Conservation (phyloP, 345 rosid genomes). For the Cardamine occulta region DNA sequence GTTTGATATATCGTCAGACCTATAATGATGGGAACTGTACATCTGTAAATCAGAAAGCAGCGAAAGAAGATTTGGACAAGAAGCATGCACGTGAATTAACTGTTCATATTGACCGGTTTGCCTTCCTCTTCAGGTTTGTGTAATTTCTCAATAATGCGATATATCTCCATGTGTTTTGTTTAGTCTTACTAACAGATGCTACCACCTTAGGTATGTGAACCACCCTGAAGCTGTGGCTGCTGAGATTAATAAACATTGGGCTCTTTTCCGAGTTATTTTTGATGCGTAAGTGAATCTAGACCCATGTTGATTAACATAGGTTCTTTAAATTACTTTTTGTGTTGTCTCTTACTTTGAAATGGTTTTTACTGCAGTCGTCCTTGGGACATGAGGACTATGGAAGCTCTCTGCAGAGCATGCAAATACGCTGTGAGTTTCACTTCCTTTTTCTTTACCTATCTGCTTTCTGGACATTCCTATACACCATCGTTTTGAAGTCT, state of each 20-base stretch:
- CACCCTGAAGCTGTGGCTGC: constrained; percentile 98
- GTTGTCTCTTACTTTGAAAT: constrained; percentile 34
- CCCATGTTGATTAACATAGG: constrained; percentile 7
- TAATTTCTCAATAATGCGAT: constrained; percentile 8
- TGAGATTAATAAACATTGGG: constrained; percentile 91
- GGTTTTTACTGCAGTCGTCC: constrained; percentile 77
- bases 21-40: constrained; percentile 9
- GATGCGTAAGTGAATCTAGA: constrained; percentile 67
- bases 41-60: constrained; percentile 60
- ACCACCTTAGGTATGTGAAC: constrained; percentile 75
- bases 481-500: constrained; percentile 3
- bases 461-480: constrained; percentile 7
- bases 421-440: constrained; percentile 89
- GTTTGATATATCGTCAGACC: constrained; percentile 8
- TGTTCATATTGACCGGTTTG: constrained; percentile 94
- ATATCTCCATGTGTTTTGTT: constrained; percentile 27
- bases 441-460: constrained; percentile 4
- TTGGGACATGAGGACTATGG: constrained; percentile 99
- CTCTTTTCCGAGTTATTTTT: constrained; percentile 85
- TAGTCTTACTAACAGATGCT: constrained; percentile 32
- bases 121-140: constrained; percentile 89
- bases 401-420: constrained; percentile 98
- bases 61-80: constrained; percentile 79
- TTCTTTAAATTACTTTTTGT: constrained; percentile 22
- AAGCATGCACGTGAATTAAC: constrained; percentile 90